Percentiles rank a stretch among this genome's conserved stretches.
Conservation (phyloP, 441 rosid genomes). For the Erysimum cheiri region DNA sequence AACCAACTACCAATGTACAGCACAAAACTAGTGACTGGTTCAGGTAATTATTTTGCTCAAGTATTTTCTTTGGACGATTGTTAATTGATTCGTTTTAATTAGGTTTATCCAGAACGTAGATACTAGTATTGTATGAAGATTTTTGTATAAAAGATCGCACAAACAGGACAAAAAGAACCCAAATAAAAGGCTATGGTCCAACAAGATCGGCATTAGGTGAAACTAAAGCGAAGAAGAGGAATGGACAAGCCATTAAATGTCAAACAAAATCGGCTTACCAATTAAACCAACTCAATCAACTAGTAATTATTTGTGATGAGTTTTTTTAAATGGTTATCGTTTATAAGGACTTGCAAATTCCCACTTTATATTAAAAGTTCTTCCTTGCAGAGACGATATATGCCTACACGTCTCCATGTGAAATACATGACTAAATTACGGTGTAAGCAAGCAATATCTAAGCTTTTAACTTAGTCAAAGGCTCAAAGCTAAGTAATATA, state of each 20-base stretch:
- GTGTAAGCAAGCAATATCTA: conserved; percentile 36
- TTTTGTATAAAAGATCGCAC: not conserved
- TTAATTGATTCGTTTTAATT: no score
- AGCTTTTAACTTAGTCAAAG: conserved; percentile 40
- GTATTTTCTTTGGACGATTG: no score
- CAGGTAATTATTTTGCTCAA: no score
- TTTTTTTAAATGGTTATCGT: conserved; percentile 10
- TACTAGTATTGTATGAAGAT: no score
- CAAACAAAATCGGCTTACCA: conserved; percentile 46
- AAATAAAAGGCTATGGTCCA: conserved; percentile 37
- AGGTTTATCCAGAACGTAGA: no score
- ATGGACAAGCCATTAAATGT: conserved; percentile 40
- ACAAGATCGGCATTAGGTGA: conserved; percentile 44
- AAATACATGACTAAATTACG: conserved; percentile 45
- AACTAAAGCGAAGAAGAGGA: conserved; percentile 31
- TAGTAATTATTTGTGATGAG: conserved; percentile 15
- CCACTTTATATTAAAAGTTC: not conserved
- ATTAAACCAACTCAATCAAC: conserved; percentile 43
- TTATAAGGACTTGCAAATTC: conserved; percentile 5
- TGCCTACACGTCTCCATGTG: conserved; percentile 37
- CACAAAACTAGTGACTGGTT: no score
- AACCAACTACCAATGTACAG: no score
- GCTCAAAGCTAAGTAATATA: conserved; percentile 21
- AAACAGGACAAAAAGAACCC: conserved; percentile 31
- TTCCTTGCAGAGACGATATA: not conserved